phyloP scores from a whole-genome alignment of 106 monocot species.

The Vanilla planifolia region DNA sequence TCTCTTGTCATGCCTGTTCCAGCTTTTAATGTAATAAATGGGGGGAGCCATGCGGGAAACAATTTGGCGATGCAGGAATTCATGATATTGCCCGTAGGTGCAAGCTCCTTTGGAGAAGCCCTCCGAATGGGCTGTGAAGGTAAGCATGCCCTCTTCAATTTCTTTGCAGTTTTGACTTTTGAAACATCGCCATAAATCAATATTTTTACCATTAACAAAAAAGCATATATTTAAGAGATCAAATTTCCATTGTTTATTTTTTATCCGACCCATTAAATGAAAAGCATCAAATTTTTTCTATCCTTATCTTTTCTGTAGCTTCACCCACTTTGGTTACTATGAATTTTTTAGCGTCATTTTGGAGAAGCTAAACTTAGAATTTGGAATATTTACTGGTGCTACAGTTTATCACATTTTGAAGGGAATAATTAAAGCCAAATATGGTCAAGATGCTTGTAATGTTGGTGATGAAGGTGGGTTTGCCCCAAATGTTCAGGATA shows the following conservation, averaged over 20 bases:
- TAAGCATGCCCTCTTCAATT: conserved; percentile 13
- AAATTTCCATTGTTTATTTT: no score
- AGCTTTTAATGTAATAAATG: conserved; percentile 98
- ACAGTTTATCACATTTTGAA: conserved; percentile 86
- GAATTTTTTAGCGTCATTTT: background rate
- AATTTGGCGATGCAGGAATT: conserved; percentile 99
- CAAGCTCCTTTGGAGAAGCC: conserved; percentile 86
- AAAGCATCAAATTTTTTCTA: no score
- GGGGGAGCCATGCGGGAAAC: conserved; percentile 96
- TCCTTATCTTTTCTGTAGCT: no score
- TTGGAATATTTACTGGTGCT: conserved; percentile 3
- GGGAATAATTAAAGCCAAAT: conserved; percentile 95
- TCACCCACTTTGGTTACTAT: no score
- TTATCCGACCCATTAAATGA: no score
- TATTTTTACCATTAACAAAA: no score
- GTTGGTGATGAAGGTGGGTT: conserved; percentile 99
- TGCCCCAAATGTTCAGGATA: conserved; percentile 96
- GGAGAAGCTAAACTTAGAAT: conserved; percentile 1
- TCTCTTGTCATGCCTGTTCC: conserved; percentile 98
- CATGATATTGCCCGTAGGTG: conserved; percentile 96
- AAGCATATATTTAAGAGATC: no score
- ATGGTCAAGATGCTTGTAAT: conserved; percentile 99
- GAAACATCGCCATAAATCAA: no score
- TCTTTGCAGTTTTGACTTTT: background rate
- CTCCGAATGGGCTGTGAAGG: conserved; percentile 96